phyloP scores from a whole-genome alignment of 192 early-diverging fungal species.

The Backusella luteola region DNA sequence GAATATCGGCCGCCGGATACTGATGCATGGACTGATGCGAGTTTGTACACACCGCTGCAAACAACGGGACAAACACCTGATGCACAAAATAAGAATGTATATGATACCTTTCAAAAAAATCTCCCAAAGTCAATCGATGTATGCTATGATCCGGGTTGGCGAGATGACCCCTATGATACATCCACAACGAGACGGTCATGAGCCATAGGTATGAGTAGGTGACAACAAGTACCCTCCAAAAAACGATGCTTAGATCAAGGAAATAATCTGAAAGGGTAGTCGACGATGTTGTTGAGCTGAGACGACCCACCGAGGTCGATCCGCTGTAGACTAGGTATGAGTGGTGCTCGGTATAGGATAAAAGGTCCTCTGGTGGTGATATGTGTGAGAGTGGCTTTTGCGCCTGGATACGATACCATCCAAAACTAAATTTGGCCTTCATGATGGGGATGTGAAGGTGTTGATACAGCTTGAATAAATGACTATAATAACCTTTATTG shows the following conservation, averaged over 20 bases:
- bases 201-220: slow-evolving; percentile 24
- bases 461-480: slow-evolving; percentile 24
- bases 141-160: slow-evolving; percentile 20
- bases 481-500: slow-evolving; percentile 26
- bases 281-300: background rate
- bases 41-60: slow-evolving; percentile 38
- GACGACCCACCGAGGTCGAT: slow-evolving; percentile 16
- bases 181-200: slow-evolving; percentile 23
- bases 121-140: slow-evolving; percentile 14
- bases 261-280: background rate
- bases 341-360: slow-evolving; percentile 9
- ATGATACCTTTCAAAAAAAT: slow-evolving; percentile 18
- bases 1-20: slow-evolving; percentile 33
- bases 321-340: slow-evolving; percentile 33
- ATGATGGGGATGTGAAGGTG: slow-evolving; percentile 23
- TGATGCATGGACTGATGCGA: slow-evolving; percentile 30
- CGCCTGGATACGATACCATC: slow-evolving; percentile 27
- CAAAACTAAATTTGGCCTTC: slow-evolving; percentile 34
- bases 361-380: background rate
- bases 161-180: slow-evolving; percentile 26
- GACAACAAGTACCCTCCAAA: slow-evolving; percentile 14
- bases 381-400: background rate
- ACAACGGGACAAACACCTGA: slow-evolving; percentile 33
- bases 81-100: slow-evolving; percentile 33
- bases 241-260: background rate